phyloP scores from a whole-genome alignment of 75 land plant species.

The Cupressus sempervirens region DNA sequence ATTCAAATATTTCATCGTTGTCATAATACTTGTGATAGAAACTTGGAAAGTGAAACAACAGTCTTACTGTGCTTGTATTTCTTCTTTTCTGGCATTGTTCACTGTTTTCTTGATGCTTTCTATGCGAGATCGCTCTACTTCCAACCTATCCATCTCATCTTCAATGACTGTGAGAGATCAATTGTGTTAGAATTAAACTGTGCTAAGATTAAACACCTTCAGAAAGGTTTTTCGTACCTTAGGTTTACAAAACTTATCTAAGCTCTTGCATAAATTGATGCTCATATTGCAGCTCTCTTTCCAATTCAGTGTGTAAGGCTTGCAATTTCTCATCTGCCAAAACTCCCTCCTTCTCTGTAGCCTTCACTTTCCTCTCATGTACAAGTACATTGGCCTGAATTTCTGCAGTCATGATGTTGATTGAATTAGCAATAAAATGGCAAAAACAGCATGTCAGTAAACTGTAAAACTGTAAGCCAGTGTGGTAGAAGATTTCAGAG shows the following conservation, averaged over 20 bases:
- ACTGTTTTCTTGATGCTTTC: background rate
- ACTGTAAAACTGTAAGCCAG: background rate
- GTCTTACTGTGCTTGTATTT: constrained; percentile 4
- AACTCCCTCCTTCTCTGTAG: background rate
- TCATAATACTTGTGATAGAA: background rate
- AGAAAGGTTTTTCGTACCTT: background rate
- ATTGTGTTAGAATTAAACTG: background rate
- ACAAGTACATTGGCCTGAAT: background rate
- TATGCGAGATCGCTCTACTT: background rate
- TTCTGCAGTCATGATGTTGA: background rate
- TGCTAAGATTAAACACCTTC: background rate
- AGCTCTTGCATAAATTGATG: background rate
- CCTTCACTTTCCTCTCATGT: background rate
- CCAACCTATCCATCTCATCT: constrained; percentile 10
- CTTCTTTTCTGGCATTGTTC: background rate
- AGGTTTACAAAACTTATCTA: constrained; percentile 4
- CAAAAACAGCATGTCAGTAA: background rate
- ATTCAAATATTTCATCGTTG: background rate
- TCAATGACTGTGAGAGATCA: background rate
- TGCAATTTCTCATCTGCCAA: background rate
- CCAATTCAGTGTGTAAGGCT: background rate
- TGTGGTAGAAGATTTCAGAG: too few relatives aligned
- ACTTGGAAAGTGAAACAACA: background rate
- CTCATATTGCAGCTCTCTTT: constrained; percentile 6
- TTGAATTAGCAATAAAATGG: background rate